Conservation (phyloP, 2,329 filamentous ascomycete genomes). For the Cercospora sesami region DNA sequence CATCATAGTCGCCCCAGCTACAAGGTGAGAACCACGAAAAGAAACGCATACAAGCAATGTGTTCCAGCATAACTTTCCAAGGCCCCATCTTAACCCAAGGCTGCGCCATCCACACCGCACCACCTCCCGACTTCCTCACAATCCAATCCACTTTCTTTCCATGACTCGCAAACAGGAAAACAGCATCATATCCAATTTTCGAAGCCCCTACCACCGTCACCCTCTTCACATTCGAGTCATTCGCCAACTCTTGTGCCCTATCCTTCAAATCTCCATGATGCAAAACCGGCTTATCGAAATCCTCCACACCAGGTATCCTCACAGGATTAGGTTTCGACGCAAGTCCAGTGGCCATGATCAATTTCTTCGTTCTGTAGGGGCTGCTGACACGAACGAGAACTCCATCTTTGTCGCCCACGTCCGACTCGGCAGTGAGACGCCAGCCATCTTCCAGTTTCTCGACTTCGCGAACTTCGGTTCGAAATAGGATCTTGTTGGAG, state of each 20-base stretch:
- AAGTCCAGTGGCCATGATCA: not conserved
- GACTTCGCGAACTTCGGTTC: not conserved
- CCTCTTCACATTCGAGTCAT: not conserved
- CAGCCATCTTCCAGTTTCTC: not conserved
- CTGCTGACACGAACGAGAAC: not conserved
- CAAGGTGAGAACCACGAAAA: not conserved
- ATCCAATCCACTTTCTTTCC: not conserved
- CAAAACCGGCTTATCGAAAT: not conserved
- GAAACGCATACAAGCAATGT: not conserved
- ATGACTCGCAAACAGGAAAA: not conserved
- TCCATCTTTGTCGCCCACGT: not conserved
- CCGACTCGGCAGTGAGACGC: not conserved
- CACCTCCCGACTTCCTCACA: not conserved
- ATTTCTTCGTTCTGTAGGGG: not conserved
- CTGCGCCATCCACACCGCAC: not conserved
- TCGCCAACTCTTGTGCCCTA: not conserved
- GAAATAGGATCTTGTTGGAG: not conserved
- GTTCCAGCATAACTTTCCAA: not conserved
- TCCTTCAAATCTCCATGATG: not conserved
- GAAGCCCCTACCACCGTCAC: not conserved
- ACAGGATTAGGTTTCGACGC: not conserved
- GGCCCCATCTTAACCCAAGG: not conserved
- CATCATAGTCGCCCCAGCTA: not conserved
- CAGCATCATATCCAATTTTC: not conserved
- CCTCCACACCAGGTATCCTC: not conserved